These are phyloP conservation scores for Bipolaris victoriae DNA, from an alignment of 2,329 filamentous ascomycete genomes.

Conservation along the genomic window DNA sequence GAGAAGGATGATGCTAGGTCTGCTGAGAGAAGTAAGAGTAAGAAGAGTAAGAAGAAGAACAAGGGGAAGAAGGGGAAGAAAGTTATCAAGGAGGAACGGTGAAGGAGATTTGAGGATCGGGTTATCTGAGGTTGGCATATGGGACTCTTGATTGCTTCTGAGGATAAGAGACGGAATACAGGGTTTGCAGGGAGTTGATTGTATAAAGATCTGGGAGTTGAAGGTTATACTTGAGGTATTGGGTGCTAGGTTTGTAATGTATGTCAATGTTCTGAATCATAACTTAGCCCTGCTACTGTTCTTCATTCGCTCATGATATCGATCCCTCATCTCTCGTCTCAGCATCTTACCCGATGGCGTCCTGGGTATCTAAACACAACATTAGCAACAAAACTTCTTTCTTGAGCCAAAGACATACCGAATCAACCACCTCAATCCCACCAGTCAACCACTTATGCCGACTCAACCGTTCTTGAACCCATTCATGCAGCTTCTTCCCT, in stretches of 20 bases:
- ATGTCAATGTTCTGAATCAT: slow-evolving; percentile 4
- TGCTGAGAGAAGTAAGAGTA: neutral
- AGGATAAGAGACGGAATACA: neutral
- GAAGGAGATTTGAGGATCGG: neutral
- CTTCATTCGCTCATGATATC: slow-evolving; percentile 34
- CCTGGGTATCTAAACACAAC: slow-evolving; percentile 29
- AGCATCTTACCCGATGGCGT: slow-evolving; percentile 41
- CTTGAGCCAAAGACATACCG: slow-evolving; percentile 20
- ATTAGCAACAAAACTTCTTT: neutral
- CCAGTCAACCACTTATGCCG: slow-evolving; percentile 41
- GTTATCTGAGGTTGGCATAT: neutral
- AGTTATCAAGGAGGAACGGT: neutral
- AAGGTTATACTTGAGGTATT: neutral
- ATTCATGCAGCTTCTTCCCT: slow-evolving; percentile 29
- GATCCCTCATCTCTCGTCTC: slow-evolving; percentile 38
- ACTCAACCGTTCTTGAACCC: slow-evolving; percentile 32
- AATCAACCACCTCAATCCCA: slow-evolving; percentile 38
- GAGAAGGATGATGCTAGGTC: too few relatives aligned
- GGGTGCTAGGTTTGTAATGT: neutral
- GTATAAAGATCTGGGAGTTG: too few relatives aligned
- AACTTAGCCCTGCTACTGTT: slow-evolving; percentile 25
- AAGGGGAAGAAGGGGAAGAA: neutral
- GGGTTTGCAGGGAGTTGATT: too few relatives aligned
- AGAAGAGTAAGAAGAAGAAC: neutral
- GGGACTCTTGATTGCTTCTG: neutral